phyloP scores from a whole-genome alignment of 2,329 filamentous ascomycete species.

The Phyllosticta paracitricarpa region DNA sequence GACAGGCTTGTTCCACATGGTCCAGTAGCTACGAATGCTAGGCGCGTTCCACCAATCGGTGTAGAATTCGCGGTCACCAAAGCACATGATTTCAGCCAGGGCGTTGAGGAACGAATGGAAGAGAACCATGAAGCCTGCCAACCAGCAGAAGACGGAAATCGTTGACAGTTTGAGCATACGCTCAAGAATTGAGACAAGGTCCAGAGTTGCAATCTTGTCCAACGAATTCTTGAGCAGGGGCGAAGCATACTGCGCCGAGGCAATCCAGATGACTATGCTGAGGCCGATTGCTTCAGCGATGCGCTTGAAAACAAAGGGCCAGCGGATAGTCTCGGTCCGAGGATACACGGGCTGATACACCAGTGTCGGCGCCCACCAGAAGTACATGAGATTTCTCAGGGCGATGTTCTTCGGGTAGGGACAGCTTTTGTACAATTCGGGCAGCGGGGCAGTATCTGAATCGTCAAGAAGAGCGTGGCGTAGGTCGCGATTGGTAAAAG shows the following conservation, averaged over 20 bases:
- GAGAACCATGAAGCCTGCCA: slow-evolving; percentile 91
- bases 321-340: slow-evolving; percentile 68
- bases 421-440: slow-evolving; percentile 70
- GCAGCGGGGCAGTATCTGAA: slow-evolving; percentile 47
- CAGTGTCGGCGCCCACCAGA: slow-evolving; percentile 95
- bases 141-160: slow-evolving; percentile 92
- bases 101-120: slow-evolving; percentile 92
- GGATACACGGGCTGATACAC: slow-evolving; percentile 97
- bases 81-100: slow-evolving; percentile 77
- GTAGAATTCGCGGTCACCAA: slow-evolving; percentile 92
- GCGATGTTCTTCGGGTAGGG: slow-evolving; percentile 91
- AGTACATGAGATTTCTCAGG: slow-evolving; percentile 77
- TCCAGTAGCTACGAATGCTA: slow-evolving; percentile 81
- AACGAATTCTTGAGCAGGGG: slow-evolving; percentile 84
- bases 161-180: slow-evolving; percentile 90
- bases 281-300: slow-evolving; percentile 67
- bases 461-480: slow-evolving; percentile 75
- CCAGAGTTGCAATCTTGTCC: slow-evolving; percentile 71
- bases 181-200: slow-evolving; percentile 74
- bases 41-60: slow-evolving; percentile 90
- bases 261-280: slow-evolving; percentile 88
- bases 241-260: slow-evolving; percentile 86
- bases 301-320: slow-evolving; percentile 79
- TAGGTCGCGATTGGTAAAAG: slow-evolving; percentile 90
- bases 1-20: slow-evolving; percentile 95